A percentile compares a stretch with the other conserved stretches of the same genome.
Conservation (phyloP, 352 stramenopile genomes). For the Phytophthora parvispora region DNA sequence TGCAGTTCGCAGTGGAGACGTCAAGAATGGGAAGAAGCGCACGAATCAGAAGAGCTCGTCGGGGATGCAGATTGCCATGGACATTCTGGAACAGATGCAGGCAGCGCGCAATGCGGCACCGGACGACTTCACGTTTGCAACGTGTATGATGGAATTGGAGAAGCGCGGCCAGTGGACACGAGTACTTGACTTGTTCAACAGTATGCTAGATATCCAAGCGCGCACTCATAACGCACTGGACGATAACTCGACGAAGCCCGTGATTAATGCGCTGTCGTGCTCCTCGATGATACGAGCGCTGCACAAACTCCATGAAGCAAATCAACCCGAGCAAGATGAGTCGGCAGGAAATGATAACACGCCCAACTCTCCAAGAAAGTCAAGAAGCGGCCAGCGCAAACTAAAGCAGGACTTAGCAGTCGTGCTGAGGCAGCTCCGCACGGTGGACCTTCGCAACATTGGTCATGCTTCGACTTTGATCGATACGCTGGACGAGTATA, state of each 20-base stretch:
- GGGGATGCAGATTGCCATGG: constrained; percentile 37
- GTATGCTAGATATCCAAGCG: constrained; percentile 52
- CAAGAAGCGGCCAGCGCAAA: constrained; percentile 15
- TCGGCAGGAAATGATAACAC: background rate
- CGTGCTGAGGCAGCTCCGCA: constrained; percentile 55
- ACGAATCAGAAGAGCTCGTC: background rate
- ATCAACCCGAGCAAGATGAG: constrained; percentile 9
- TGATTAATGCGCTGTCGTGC: constrained; percentile 66
- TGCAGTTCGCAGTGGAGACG: constrained; percentile 33
- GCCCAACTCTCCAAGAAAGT: background rate
- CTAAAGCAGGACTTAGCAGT: constrained; percentile 57
- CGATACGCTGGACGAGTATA: constrained; percentile 65
- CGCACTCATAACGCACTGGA: constrained; percentile 18
- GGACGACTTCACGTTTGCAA: constrained; percentile 77
- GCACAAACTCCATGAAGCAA: constrained; percentile 38
- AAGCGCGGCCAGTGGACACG: constrained; percentile 55
- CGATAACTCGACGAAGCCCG: constrained; percentile 4
- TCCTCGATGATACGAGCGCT: constrained; percentile 59
- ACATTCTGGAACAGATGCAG: constrained; percentile 61
- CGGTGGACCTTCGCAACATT: constrained; percentile 51
- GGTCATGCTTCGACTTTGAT: constrained; percentile 66
- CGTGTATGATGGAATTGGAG: constrained; percentile 63
- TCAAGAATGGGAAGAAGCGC: constrained; percentile 6
- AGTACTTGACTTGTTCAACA: constrained; percentile 68
- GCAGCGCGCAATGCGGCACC: constrained; percentile 41